A percentile compares a stretch with the other conserved stretches of the same genome.
phyloP scores from a whole-genome alignment of 371 early-diverging fungal species.

The Encephalitozoon romaleae region DNA sequence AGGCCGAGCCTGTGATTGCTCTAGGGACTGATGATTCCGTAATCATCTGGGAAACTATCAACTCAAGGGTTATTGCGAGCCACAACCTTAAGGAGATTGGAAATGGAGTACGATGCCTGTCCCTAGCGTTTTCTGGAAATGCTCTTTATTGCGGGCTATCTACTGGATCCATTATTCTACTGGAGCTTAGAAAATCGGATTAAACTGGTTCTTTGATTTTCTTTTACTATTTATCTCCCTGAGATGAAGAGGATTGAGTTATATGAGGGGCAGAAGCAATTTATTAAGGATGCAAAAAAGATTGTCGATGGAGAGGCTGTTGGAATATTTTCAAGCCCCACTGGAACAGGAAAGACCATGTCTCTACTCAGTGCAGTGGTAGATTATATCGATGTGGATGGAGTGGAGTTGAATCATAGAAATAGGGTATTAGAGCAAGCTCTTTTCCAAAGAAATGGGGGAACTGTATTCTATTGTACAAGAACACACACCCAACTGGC shows the following conservation, averaged over 20 bases:
- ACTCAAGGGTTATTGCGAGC: constrained; percentile 37
- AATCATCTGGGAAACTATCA: constrained; percentile 57
- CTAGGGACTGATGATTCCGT: constrained; percentile 53
- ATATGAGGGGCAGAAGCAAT: constrained; percentile 52
- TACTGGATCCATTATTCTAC: constrained; percentile 43
- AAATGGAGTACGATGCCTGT: constrained; percentile 43
- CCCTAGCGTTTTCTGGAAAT: constrained; percentile 46
- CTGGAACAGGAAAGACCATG: constrained; percentile 62
- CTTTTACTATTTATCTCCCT: neutral
- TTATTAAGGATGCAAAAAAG: constrained; percentile 48
- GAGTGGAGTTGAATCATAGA: neutral
- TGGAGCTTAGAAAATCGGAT: constrained; percentile 34
- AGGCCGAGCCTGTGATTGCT: constrained; percentile 54
- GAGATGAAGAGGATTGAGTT: constrained; percentile 11
- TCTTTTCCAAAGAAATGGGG: neutral
- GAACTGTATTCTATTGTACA: constrained; percentile 57
- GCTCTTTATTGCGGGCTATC: constrained; percentile 53
- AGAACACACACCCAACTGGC: constrained; percentile 60
- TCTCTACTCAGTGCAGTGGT: constrained; percentile 47
- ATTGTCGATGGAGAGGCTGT: constrained; percentile 37
- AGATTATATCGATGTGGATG: constrained; percentile 31
- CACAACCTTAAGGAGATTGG: constrained; percentile 27
- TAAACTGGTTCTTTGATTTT: neutral
- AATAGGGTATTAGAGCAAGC: neutral
- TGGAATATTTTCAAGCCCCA: constrained; percentile 59